Evolutionary conservation across 306 rosid species (phyloP), one percentile per base, ranked within the genome.

Genomic region (Quercus parvula): DNA sequence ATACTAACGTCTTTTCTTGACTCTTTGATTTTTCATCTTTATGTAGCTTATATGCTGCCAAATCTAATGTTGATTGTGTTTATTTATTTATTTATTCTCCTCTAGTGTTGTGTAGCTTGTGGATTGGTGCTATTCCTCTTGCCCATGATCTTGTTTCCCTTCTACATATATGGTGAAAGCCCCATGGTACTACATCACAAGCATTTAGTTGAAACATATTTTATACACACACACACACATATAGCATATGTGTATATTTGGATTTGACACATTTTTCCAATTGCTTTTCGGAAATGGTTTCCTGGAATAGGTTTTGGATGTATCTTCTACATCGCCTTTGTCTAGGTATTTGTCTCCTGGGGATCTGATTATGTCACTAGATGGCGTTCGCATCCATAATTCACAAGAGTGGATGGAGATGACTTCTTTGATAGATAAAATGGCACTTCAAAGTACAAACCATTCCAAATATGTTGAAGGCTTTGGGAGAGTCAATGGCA

Each of bases 101-200:
- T 80, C 61, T 77, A 94, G 98, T 91, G 92, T 57, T 92, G 94
- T 86, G 96, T 85, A 56, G 92, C 87, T 75, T 94, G 94, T 35
- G 96, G 91, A 67, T 78, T 92, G 89, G 78, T 81, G 18, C 87
- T 94, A 73, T 85, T 92, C 81, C 88, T 88, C 73, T 76, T 94
- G 80, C 98, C 98, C 51, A 18, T 88, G 80, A 35, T 92, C 78
- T 78, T 94, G 92, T 89, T 88, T 86, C 97, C 97, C 63, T 79
- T 92, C 78, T 94, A 92, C 90, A 79, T 44, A 74, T 81, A 82
- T 55, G 84, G 78, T 73, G 84, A 84, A 49, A 82, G 85, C 61
- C 92, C 93, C 74, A 73, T 83, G 97, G 98, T 92, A 94, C 35
- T 38, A 64, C 49, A 84, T 76, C 54, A 68, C 20, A 38, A 78